Evolutionary conservation across 1,284 basidiomycete species (phyloP).

Genomic region (Fomitopsis pinicola): DNA sequence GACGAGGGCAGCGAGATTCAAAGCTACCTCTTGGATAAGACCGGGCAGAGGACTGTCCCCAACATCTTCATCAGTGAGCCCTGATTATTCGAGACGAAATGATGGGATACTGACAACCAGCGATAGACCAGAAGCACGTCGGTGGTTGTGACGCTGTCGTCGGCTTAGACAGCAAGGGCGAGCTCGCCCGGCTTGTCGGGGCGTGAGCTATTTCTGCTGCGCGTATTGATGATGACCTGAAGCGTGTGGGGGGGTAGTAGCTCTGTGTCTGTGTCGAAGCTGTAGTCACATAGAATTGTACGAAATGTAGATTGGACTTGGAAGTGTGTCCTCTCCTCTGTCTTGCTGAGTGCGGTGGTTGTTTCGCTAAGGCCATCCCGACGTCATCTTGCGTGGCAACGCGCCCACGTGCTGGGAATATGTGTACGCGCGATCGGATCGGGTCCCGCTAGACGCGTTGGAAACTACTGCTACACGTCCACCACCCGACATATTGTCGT

Average conservation of each 20-base stretch:
- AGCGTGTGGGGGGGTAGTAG: neutral
- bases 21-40: constrained; percentile 53
- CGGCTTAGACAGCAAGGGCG: constrained; percentile 23
- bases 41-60: constrained; percentile 60
- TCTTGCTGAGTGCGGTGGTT: too few species aligned
- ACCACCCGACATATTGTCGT: too few species aligned
- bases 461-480: too few species aligned
- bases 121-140: constrained; percentile 49
- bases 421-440: neutral
- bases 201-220: constrained; percentile 17
- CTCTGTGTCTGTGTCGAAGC: neutral
- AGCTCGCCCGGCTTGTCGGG: constrained; percentile 24
- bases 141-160: constrained; percentile 35
- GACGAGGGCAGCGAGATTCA: constrained; percentile 59
- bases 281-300: constrained; percentile 1
- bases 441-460: neutral
- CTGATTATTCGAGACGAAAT: neutral
- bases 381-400: neutral
- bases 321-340: too few species aligned
- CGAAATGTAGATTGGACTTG: neutral
- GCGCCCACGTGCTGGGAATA: constrained; percentile 1
- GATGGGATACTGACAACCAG: neutral
- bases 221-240: neutral
- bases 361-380: neutral
- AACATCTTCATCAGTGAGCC: constrained; percentile 66